These are phyloP conservation scores for Polyporus tsugae DNA, from an alignment of 1,284 basidiomycete genomes.

Conservation along the genomic window DNA sequence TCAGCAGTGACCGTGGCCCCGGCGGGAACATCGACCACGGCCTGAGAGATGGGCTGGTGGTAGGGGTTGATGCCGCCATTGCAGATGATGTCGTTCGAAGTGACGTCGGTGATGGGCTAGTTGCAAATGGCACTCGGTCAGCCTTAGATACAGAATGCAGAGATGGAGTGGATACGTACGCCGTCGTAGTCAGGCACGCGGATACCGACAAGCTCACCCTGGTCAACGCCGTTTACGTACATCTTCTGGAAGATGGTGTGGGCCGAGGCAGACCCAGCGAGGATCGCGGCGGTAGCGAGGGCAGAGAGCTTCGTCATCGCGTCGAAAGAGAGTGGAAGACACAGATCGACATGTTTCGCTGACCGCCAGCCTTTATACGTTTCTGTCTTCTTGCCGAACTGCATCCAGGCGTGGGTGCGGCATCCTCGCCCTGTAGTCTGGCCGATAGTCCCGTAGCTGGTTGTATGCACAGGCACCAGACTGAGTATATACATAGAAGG, in stretches of 20 bases:
- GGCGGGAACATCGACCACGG: slow-evolving; percentile 61
- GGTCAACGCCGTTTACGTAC: slow-evolving; percentile 48
- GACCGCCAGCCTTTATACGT: no score
- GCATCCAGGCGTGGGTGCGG: neutral
- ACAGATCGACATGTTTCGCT: neutral
- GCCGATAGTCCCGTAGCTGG: neutral
- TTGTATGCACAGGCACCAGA: neutral
- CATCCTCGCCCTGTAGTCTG: neutral
- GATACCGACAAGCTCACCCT: slow-evolving; percentile 48
- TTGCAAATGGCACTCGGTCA: no score
- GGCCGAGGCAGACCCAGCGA: slow-evolving; percentile 41
- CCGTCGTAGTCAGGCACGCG: slow-evolving; percentile 47
- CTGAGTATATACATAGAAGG: neutral
- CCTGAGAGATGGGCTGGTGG: slow-evolving; percentile 57
- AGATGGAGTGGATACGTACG: slow-evolving; percentile 11
- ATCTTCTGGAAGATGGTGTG: slow-evolving; percentile 49
- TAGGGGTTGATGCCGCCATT: slow-evolving; percentile 70
- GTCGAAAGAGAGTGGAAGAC: neutral
- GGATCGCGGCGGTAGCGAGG: slow-evolving; percentile 35
- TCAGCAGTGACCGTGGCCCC: slow-evolving; percentile 60
- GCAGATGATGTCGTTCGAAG: slow-evolving; percentile 64
- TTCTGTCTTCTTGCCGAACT: neutral
- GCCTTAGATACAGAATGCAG: neutral
- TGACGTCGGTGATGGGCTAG: slow-evolving; percentile 65
- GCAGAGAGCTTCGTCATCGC: slow-evolving; percentile 19